These are phyloP conservation scores for Ganoderma meredithae DNA, from an alignment of 1,284 basidiomycete species.

Conservation along the genomic window DNA sequence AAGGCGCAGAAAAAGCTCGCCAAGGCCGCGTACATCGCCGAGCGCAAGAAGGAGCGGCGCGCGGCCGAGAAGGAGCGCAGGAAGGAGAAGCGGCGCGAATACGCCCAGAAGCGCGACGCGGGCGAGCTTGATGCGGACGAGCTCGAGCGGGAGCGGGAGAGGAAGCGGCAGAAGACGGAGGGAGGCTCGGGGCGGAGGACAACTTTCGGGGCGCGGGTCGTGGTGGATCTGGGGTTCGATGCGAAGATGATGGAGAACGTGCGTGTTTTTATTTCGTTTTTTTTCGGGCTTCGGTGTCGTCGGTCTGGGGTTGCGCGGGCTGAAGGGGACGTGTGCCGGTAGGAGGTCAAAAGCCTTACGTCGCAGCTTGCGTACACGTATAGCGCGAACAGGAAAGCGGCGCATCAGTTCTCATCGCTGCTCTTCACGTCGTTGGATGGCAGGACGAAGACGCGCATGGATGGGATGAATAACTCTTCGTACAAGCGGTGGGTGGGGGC, in stretches of 20 bases:
- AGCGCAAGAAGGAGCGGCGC: conserved; percentile 78
- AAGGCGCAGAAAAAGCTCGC: conserved; percentile 82
- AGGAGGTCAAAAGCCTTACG: conserved; percentile 91
- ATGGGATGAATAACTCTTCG: conserved; percentile 70
- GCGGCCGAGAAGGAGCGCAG: conserved; percentile 76
- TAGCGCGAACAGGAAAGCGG: conserved; percentile 80
- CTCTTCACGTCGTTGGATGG: conserved; percentile 85
- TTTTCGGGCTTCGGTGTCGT: too few relatives aligned
- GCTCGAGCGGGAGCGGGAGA: conserved; percentile 46
- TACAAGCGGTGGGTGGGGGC: conserved; percentile 85
- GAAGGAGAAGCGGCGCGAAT: conserved; percentile 68
- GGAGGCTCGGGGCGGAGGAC: conserved; percentile 39
- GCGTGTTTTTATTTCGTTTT: conserved; percentile 35
- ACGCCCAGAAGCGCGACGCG: conserved; percentile 60
- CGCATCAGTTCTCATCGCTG: conserved; percentile 73
- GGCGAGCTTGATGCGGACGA: conserved; percentile 58
- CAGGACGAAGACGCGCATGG: conserved; percentile 71
- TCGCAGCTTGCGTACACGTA: conserved; percentile 93
- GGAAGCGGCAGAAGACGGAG: conserved; percentile 51
- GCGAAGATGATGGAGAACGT: conserved; percentile 95
- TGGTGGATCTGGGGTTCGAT: conserved; percentile 95
- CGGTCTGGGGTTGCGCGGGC: background rate
- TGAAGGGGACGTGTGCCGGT: conserved; percentile 8
- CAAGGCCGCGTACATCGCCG: conserved; percentile 70
- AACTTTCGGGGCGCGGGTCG: conserved; percentile 77